Base-by-base conservation (phyloP, 306 rosid species). In the Hylodesmum podocarpum region DNA sequence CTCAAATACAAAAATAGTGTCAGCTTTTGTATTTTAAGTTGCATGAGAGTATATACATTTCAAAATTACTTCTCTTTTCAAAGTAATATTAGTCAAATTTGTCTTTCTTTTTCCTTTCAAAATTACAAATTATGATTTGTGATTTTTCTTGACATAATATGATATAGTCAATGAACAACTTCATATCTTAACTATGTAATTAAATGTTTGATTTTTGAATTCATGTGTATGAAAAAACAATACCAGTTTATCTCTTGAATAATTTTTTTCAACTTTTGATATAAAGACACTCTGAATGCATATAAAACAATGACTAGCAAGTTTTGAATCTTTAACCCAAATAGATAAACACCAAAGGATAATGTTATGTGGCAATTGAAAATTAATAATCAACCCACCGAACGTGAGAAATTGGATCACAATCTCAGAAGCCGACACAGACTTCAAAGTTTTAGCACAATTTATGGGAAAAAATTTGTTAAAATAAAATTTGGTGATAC, bases 11-110 rank as follows among this genome's bases (percentile, higher is more conserved):
- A 75, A 75, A 81, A 69, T 61, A 59, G 62, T 1, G 39, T 75
- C 73, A 50, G 77, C 78, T 81, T 81, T 75, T 81, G 11, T 28
- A 6, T 59, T 49, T 67, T 69, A 49, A 28, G 77, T 75, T 81
- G 77, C 66, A 75, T 28, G 50, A 75, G 53, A 41, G 10, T 14
- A 53, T 37, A 39, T 13, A 67, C 39, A 27, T 27, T 81, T 62
- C 37, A 4, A 4, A 49, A 49, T 49, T 61, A 37, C 67, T 46
- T 54, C 54, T 31, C 54, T 31, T 62, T 81, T 34, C 10, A 70
- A 70, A 70, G 81, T 29, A n/a, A 40, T 50, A 13, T 76, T 70
- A 25, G 6, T 75, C 14, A 66, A 66, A 75, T 28, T 66, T 54
- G 63, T 51, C 6, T 62, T 70, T 70, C 47, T 70, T 43, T 25